Percentiles rank a stretch among this genome's conserved stretches.
Evolutionary conservation across 1,284 basidiomycete species (phyloP).

Genomic region (Leccinum pachyderme): DNA sequence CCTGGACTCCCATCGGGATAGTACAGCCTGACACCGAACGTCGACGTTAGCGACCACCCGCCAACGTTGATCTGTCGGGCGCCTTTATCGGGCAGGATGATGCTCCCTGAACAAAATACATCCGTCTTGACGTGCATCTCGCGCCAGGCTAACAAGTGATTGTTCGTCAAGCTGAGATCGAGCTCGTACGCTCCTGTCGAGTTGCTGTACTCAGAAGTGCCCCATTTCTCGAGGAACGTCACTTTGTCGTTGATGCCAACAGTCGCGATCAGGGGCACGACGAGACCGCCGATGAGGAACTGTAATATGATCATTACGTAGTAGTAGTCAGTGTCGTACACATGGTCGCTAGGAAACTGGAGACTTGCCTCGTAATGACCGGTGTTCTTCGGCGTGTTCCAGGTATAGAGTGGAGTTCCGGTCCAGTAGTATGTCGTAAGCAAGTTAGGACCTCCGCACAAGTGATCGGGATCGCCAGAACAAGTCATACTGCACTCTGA

Average conservation of each 20-base stretch:
- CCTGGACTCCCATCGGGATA: slow-evolving; percentile 47
- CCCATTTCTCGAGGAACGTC: slow-evolving; percentile 68
- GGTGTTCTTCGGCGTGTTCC: slow-evolving; percentile 60
- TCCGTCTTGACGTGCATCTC: slow-evolving; percentile 72
- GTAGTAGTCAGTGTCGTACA: background rate
- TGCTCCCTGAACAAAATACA: slow-evolving; percentile 72
- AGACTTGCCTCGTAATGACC: slow-evolving; percentile 60
- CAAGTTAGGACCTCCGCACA: slow-evolving; percentile 56
- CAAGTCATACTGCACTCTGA: slow-evolving; percentile 58
- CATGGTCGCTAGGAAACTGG: background rate
- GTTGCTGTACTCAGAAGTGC: slow-evolving; percentile 54
- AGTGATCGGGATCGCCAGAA: slow-evolving; percentile 64
- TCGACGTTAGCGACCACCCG: slow-evolving; percentile 65
- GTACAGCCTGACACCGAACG: slow-evolving; percentile 64
- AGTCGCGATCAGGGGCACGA: slow-evolving; percentile 70
- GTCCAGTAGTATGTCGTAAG: slow-evolving; percentile 61
- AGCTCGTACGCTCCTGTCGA: slow-evolving; percentile 77
- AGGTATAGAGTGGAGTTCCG: slow-evolving; percentile 50
- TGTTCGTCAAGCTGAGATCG: slow-evolving; percentile 53
- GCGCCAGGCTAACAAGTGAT: slow-evolving; percentile 63
- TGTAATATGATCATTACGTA: slow-evolving; percentile 21
- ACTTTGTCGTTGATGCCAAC: slow-evolving; percentile 77
- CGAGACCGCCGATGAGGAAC: slow-evolving; percentile 62
- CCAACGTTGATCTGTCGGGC: slow-evolving; percentile 70
- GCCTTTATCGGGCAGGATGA: slow-evolving; percentile 70